Evolutionary conservation across 179 eudicot genomes (phyloP).

Genomic region (Beta lomatogona): DNA sequence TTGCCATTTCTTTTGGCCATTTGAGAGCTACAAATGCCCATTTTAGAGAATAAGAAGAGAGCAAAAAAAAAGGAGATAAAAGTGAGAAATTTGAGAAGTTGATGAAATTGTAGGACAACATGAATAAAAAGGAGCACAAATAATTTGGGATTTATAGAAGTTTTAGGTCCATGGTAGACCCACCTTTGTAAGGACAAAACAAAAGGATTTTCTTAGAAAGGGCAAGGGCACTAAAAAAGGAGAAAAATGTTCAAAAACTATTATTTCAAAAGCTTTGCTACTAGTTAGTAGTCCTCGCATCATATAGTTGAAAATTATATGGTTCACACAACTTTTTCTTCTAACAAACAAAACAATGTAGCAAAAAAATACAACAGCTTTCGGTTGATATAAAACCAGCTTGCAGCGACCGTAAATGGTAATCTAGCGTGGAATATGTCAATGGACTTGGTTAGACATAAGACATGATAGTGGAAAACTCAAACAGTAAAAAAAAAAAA

Average conservation of each 20-base stretch:
- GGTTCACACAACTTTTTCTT: conserved; percentile 28
- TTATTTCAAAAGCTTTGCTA: conserved; percentile 14
- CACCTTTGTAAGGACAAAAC: conserved; percentile 20
- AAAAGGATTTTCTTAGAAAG: conserved; percentile 21
- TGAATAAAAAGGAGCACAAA: conserved; percentile 14
- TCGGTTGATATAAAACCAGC: background rate
- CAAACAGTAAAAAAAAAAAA: no score
- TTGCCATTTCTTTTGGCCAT: conserved; percentile 33
- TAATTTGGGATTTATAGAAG: conserved; percentile 25
- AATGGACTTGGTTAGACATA: background rate
- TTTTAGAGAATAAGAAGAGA: background rate
- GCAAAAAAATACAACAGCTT: background rate
- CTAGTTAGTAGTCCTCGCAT: conserved; percentile 14
- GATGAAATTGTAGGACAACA: background rate
- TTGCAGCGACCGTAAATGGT: conserved; percentile 5
- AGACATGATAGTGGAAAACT: no score
- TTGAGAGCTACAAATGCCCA: conserved; percentile 45
- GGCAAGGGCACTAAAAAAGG: background rate
- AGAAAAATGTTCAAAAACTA: background rate
- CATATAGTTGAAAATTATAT: conserved; percentile 18
- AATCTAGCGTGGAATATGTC: background rate
- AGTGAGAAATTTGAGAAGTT: background rate
- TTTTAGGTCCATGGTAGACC: conserved; percentile 21
- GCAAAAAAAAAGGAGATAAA: background rate
- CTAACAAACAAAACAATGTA: conserved; percentile 7